Conservation (phyloP, 1,284 basidiomycete genomes). For the Flammula alnicola region DNA sequence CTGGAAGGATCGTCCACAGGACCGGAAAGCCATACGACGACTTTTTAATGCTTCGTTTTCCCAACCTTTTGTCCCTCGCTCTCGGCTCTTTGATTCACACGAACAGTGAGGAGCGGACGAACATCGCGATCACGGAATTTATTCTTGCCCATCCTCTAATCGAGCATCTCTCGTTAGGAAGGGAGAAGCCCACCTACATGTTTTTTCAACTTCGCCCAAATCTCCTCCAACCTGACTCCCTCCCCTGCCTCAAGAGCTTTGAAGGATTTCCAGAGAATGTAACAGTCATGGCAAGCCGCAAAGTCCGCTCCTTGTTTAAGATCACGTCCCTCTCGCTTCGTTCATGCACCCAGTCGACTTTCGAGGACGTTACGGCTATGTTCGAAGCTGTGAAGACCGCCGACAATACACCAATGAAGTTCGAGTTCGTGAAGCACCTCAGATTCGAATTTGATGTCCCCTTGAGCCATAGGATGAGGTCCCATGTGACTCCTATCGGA, state of each 20-base stretch:
- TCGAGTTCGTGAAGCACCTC: conserved; percentile 8
- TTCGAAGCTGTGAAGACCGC: neutral
- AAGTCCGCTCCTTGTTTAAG: conserved; percentile 11
- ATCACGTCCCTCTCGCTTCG: conserved; percentile 14
- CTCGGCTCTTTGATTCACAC: conserved; percentile 16
- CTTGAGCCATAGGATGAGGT: conserved; percentile 9
- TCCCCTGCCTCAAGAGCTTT: conserved; percentile 18
- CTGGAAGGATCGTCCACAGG: conserved; percentile 12
- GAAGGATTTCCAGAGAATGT: conserved; percentile 25
- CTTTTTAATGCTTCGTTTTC: conserved; percentile 18
- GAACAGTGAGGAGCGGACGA: conserved; percentile 4
- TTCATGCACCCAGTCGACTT: neutral
- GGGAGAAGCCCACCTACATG: conserved; percentile 4
- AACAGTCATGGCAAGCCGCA: conserved; percentile 1
- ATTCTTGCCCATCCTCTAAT: conserved; percentile 16
- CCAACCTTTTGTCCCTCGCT: conserved; percentile 12
- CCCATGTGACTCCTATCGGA: conserved; percentile 5
- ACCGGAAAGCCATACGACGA: conserved; percentile 10
- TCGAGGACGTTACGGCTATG: conserved; percentile 10
- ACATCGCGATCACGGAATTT: conserved; percentile 14
- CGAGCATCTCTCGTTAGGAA: conserved; percentile 20
- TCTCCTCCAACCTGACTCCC: conserved; percentile 10
- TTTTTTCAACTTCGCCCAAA: conserved; percentile 18
- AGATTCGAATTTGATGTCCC: conserved; percentile 9
- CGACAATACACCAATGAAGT: neutral